A percentile compares a stretch with the other conserved stretches of the same genome.
These are phyloP conservation scores for Moringa oleifera DNA, from an alignment of 345 rosid genomes.

Conservation along the genomic window DNA sequence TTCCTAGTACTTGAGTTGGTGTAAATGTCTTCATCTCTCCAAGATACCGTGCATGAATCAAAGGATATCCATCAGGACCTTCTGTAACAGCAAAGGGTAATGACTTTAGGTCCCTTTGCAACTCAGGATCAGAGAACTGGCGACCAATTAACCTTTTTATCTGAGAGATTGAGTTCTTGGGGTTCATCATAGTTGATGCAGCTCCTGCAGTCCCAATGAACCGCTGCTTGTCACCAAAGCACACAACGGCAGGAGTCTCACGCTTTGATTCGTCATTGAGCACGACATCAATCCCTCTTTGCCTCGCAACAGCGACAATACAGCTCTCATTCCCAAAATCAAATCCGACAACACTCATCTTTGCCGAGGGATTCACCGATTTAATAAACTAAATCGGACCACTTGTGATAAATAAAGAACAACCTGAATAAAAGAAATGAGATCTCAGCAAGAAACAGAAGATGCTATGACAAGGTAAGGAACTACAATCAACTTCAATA, in stretches of 20 bases:
- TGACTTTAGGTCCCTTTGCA: conserved; percentile 79
- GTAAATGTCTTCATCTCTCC: conserved; percentile 80
- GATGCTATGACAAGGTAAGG: neutral
- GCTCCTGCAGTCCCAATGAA: conserved; percentile 98
- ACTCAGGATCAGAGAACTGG: conserved; percentile 78
- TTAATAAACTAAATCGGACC: conserved; percentile 10
- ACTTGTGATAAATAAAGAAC: neutral
- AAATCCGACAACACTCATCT: conserved; percentile 97
- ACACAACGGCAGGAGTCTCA: conserved; percentile 90
- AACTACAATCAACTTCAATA: neutral
- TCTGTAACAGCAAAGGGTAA: conserved; percentile 66
- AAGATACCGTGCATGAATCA: conserved; percentile 76
- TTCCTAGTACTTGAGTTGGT: conserved; percentile 90
- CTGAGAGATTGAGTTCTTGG: conserved; percentile 86
- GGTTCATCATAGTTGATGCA: conserved; percentile 92
- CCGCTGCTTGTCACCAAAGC: conserved; percentile 96
- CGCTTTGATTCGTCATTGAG: conserved; percentile 98
- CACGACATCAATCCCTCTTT: conserved; percentile 96
- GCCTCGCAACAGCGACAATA: conserved; percentile 97
- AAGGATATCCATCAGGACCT: conserved; percentile 86
- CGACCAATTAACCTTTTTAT: conserved; percentile 81
- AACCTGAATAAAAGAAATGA: neutral
- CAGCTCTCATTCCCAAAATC: conserved; percentile 97
- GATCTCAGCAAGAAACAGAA: neutral
- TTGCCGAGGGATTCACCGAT: conserved; percentile 12